Conservation (phyloP, 2,329 filamentous ascomycete species). For the Curvularia lunata region DNA sequence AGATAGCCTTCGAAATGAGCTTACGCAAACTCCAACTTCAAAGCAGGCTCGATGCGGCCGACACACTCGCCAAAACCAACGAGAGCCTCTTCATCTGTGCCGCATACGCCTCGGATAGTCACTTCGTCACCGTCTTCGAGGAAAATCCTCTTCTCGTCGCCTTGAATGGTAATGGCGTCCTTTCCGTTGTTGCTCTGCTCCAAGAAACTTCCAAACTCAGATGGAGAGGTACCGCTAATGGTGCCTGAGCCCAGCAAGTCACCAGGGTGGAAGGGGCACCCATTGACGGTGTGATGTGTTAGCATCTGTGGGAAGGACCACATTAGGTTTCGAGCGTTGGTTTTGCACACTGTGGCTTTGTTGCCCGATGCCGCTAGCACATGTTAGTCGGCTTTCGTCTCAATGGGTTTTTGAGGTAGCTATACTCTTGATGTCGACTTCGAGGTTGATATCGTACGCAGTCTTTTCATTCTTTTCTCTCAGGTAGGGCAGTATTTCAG, state of each 20-base stretch:
- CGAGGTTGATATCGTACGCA: constrained; percentile 72
- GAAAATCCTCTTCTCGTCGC: constrained; percentile 72
- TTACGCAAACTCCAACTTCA: constrained; percentile 30
- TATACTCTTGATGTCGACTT: constrained; percentile 66
- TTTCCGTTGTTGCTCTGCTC: constrained; percentile 77
- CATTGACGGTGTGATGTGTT: constrained; percentile 77
- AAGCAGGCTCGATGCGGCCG: constrained; percentile 63
- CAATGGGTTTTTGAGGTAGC: background rate
- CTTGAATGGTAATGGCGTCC: constrained; percentile 64
- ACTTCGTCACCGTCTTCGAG: constrained; percentile 77
- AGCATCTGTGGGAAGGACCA: constrained; percentile 87
- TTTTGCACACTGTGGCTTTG: constrained; percentile 63
- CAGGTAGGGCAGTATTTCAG: constrained; percentile 66
- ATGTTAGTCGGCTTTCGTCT: constrained; percentile 19
- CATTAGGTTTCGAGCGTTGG: constrained; percentile 72
- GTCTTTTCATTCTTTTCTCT: constrained; percentile 65
- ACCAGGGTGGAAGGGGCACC: constrained; percentile 75
- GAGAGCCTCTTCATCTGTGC: constrained; percentile 65
- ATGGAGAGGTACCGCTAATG: constrained; percentile 68
- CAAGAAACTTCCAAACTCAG: constrained; percentile 70
- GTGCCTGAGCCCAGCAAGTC: constrained; percentile 81
- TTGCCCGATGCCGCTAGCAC: constrained; percentile 53
- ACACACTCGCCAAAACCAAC: constrained; percentile 79
- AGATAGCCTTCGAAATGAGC: background rate
- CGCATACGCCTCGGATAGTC: constrained; percentile 69